Conservation (phyloP, 768 basidiomycete genomes). For the Mrakia blollopis region DNA sequence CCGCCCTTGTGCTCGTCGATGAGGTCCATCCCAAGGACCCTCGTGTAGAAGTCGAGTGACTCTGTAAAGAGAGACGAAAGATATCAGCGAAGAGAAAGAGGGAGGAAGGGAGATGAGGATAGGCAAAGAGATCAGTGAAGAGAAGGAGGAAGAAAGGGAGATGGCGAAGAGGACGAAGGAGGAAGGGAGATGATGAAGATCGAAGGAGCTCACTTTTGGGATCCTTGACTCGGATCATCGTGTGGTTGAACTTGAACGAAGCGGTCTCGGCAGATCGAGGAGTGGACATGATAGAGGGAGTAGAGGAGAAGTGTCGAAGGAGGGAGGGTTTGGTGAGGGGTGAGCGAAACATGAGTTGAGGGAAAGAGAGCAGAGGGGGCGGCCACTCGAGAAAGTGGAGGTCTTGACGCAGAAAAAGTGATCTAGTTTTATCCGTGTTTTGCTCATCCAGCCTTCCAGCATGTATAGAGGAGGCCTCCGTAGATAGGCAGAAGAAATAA, state of each 20-base stretch:
- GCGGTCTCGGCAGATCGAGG: conserved; percentile 21
- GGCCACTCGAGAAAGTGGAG: no score
- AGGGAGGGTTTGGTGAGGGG: conserved; percentile 11
- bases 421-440: no score
- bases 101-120: conserved; percentile 3
- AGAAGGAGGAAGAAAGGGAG: conserved; percentile 4
- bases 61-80: not conserved
- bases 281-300: not conserved
- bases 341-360: not conserved
- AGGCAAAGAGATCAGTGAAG: not conserved
- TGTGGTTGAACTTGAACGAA: conserved; percentile 31
- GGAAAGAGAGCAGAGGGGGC: no score
- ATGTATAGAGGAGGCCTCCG: no score
- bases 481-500: no score
- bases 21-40: conserved; percentile 66
- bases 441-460: no score
- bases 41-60: conserved; percentile 23
- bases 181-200: conserved; percentile 2
- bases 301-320: not conserved
- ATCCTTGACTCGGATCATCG: conserved; percentile 27
- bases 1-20: conserved; percentile 41
- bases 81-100: not conserved
- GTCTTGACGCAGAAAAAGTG: no score
- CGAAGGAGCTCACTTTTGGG: conserved; percentile 15
- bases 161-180: not conserved